A percentile compares a stretch with the other conserved stretches of the same genome.
Evolutionary conservation across 2,329 filamentous ascomycete genomes (phyloP).

Genomic region (Colletotrichum australisinense): DNA sequence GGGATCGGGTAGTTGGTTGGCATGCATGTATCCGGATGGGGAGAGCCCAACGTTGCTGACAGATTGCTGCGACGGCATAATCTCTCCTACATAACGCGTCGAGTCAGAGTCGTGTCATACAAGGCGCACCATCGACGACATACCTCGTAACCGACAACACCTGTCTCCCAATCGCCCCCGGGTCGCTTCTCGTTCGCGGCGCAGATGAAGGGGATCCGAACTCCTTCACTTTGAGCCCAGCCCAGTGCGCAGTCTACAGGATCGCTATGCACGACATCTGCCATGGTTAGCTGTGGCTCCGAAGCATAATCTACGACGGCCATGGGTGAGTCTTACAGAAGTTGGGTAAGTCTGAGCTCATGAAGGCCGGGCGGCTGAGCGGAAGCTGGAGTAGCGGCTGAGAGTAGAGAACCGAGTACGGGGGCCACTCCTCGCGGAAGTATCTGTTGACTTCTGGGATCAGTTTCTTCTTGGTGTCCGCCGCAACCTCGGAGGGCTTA

Average conservation of each 20-base stretch:
- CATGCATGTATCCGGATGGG: conserved; percentile 60
- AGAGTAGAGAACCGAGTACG: conserved; percentile 69
- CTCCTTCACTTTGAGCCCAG: conserved; percentile 33
- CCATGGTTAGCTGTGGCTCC: background rate
- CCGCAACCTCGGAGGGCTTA: conserved; percentile 77
- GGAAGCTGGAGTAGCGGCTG: conserved; percentile 60
- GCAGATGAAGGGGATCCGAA: conserved; percentile 74
- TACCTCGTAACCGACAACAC: conserved; percentile 55
- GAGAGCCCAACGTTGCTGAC: conserved; percentile 73
- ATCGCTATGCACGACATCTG: conserved; percentile 39
- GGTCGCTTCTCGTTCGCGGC: conserved; percentile 81
- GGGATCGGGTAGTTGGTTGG: conserved; percentile 77
- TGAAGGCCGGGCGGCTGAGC: conserved; percentile 46
- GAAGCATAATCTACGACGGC: too few species aligned
- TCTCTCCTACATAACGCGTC: conserved; percentile 65
- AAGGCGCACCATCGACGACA: background rate
- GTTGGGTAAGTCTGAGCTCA: conserved; percentile 32
- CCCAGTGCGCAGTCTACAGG: conserved; percentile 26
- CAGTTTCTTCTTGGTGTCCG: conserved; percentile 77
- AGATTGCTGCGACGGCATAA: conserved; percentile 81
- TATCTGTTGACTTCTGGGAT: conserved; percentile 72
- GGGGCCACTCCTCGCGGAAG: conserved; percentile 65
- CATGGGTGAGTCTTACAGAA: conserved; percentile 21
- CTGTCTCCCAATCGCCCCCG: conserved; percentile 84
- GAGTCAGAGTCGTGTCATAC: background rate